Evolutionary conservation across 306 rosid species (phyloP), one percentile per base, ranked within the genome.

Genomic region (Casuarina equisetifolia): DNA sequence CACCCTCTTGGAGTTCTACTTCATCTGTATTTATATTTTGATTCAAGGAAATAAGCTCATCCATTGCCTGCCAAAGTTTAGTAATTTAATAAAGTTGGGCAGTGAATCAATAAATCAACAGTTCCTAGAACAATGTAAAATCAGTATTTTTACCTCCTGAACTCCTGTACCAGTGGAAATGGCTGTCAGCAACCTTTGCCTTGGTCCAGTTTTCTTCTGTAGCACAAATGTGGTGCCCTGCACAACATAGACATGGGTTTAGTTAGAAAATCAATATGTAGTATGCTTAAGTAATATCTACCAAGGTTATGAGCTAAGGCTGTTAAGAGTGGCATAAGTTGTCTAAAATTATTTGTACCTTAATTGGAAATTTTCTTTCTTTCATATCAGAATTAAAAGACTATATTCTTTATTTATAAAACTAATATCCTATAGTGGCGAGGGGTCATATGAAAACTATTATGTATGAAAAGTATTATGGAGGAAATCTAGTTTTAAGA

Each of bases 221-320:
- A 89, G 84, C 79, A 95, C 97, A 80, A 95, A 95, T 62, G 97
- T 92, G 80, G 98, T 95, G 87, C 99, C 97, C 97, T 92, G 97
- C 97, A 91, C 97, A 89, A 95, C 73, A 86, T 75, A 85, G 79
- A 81, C 75, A 85, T 80, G 81, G 79, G 76, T 74, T 82, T 76
- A 62, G 83, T 92, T 76, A 91, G 90, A 79, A 72, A 64, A 45
- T 46, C 59, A 72, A 51, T 25, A 72, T 35, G 6, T 4, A 51
- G 75, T 25, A 35, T 20, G 57, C 15, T 46, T 11, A 25, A 4
- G 61, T 17, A 13, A 36, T 69, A 12, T 43, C 48, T n/a, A 11
- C n/a, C 9, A 42, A 9, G 43, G 3, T 17, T 9, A 42, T 55
- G 50, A 25, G 32, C 32, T 25, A 25, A 25, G 32, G 32, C 32